Evolutionary conservation across 306 rosid genomes (phyloP), one percentile per base, ranked within the genome.

Genomic region (Dryas octopetala): DNA sequence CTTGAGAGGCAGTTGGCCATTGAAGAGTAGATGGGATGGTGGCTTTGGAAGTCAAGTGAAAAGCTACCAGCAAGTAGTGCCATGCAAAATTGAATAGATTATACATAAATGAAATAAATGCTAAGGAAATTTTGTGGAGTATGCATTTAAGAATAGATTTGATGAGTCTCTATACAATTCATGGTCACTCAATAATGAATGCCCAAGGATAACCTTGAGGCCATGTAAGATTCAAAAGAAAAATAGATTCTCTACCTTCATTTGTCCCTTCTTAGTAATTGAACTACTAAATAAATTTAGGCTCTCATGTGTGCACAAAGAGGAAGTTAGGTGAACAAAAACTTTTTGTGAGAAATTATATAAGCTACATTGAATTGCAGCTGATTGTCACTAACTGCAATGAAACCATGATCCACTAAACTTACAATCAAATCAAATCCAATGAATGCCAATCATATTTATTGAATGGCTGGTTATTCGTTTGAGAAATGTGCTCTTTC

Each of bases 1-100:
- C 77, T 74, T 74, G 82, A 58, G 80, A 74, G 91, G 82, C 89
- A 78, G 88, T 83, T 91, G 87, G 90, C 74, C 83, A 57, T 79
- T 85, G 97, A 91, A 86, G 86, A 82, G 91, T 88, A 81, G 93
- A 88, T 85, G 96, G 74, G 48, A 70, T 73, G 66, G 83, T 84
- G 78, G 83, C 58, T 55, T 52, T 76, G 84, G 80, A 80, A 71
- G 67, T 79, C 73, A 59, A 76, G 70, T 88, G 82, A 74, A 84
- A 86, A 82, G 80, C 73, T 73, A 71, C 54, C 73, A 71, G 66
- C 61, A 58, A 62, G 75, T 68, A 44, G 83, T 45, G 59, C 41
- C 78, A 73, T 62, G 80, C 73, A 82, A 78, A 66, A 23, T 44
- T 19, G 63, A 45, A 71, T 61, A 50, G 52, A 47, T 71, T 64